Conservation (phyloP, 2,329 filamentous ascomycete species). For the Fusarium anguioides region DNA sequence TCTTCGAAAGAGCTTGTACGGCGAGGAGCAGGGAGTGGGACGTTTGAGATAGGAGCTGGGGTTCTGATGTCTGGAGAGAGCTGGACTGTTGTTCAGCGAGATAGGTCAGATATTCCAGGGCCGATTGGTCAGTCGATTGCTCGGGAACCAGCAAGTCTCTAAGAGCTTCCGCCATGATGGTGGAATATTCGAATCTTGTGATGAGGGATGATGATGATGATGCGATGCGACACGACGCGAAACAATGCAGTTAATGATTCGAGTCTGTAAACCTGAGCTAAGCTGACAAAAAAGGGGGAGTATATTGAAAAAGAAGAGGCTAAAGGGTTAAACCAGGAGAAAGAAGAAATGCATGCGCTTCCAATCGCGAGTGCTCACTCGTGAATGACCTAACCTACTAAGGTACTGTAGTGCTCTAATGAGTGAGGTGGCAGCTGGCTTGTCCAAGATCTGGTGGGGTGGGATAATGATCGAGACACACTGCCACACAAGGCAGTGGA, state of each 20-base stretch:
- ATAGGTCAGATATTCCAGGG: constrained; percentile 78
- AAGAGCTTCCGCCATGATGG: constrained; percentile 53
- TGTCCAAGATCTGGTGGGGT: constrained; percentile 27
- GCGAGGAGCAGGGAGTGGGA: constrained; percentile 84
- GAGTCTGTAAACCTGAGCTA: not conserved
- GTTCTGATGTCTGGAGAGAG: constrained; percentile 79
- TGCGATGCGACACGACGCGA: not conserved
- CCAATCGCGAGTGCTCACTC: not conserved
- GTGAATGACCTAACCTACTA: not conserved
- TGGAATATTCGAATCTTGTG: not conserved
- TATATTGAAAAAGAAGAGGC: not conserved
- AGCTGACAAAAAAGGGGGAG: not conserved
- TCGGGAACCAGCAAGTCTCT: constrained; percentile 50
- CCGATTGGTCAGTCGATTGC: constrained; percentile 60
- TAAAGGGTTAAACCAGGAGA: not conserved
- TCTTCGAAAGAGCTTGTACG: constrained; percentile 88
- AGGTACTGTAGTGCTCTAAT: constrained; percentile 21
- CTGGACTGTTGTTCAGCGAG: constrained; percentile 81
- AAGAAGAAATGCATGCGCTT: not conserved
- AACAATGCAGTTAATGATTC: not conserved
- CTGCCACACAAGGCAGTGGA: constrained; percentile 1
- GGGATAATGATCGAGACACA: constrained; percentile 17
- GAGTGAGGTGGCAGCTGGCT: constrained; percentile 38
- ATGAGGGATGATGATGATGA: constrained; percentile 4
- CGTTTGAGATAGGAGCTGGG: constrained; percentile 80